These are phyloP conservation scores for Globisporangium recalcitrans DNA, from an alignment of 352 stramenopile genomes.

Conservation along the genomic window DNA sequence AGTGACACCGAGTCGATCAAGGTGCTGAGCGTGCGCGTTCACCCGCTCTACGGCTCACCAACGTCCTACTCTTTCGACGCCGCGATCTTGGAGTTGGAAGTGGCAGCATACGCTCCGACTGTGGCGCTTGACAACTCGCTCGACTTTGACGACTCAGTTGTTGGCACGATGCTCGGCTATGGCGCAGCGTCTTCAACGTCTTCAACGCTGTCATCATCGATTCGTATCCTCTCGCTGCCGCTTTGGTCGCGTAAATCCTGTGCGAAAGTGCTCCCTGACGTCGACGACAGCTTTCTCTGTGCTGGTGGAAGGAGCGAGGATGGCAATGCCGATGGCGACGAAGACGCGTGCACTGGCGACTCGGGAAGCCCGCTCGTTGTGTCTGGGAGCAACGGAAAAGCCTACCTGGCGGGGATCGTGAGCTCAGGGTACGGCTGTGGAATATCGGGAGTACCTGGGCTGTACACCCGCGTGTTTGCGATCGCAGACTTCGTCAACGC, in stretches of 20 bases:
- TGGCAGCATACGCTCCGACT: background rate
- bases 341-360: constrained; percentile 5
- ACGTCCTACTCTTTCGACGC: constrained; percentile 1
- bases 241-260: background rate
- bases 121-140: constrained; percentile 3
- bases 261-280: constrained; percentile 3
- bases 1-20: constrained; percentile 8
- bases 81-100: background rate
- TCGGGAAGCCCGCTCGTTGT: background rate
- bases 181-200: background rate
- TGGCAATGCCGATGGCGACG: background rate
- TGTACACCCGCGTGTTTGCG: background rate
- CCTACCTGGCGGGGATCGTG: background rate
- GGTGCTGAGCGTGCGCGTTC: background rate
- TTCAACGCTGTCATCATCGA: background rate
- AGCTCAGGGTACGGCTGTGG: constrained; percentile 3
- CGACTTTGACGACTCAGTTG: background rate
- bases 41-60: background rate
- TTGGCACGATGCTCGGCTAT: constrained; percentile 3
- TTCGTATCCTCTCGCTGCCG: background rate
- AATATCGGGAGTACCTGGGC: background rate
- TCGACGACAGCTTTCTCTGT: constrained; percentile 2
- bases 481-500: background rate
- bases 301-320: background rate
- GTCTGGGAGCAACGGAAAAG: background rate